These are phyloP conservation scores for Brassica nigra DNA, from an alignment of 345 rosid species.

Conservation along the genomic window DNA sequence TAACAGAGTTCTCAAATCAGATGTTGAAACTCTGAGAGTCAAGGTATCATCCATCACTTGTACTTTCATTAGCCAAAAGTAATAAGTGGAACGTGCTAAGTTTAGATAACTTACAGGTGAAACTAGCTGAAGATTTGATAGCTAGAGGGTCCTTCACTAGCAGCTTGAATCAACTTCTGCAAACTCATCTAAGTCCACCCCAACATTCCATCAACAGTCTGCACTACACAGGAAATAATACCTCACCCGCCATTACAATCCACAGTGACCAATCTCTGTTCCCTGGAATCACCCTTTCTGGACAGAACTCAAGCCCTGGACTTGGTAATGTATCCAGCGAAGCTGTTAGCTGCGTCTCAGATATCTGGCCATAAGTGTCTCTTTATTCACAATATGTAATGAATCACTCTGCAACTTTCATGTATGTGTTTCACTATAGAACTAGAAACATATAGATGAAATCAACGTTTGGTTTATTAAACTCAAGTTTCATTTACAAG, in stretches of 20 bases:
- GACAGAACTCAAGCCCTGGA: conserved; percentile 47
- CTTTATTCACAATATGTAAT: conserved; percentile 23
- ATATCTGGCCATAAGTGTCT: conserved; percentile 49
- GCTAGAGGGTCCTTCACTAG: conserved; percentile 59
- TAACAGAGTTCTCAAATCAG: conserved; percentile 68
- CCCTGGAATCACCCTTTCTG: conserved; percentile 41
- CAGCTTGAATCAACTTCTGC: conserved; percentile 62
- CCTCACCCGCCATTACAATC: conserved; percentile 60
- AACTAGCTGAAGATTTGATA: conserved; percentile 72
- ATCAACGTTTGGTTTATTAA: conserved; percentile 17
- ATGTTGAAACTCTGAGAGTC: conserved; percentile 77
- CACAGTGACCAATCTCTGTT: conserved; percentile 46
- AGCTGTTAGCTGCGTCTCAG: conserved; percentile 61
- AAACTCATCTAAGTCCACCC: conserved; percentile 48
- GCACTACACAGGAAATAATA: conserved; percentile 45
- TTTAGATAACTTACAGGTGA: conserved; percentile 53
- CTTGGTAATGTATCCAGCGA: conserved; percentile 50
- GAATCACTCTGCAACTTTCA: conserved; percentile 6
- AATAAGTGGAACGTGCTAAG: background rate
- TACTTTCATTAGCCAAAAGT: background rate
- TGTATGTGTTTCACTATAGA: conserved; percentile 35
- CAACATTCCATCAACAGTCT: conserved; percentile 42
- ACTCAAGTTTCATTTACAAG: conserved; percentile 4
- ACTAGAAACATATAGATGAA: conserved; percentile 31
- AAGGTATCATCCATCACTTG: conserved; percentile 45